Evolutionary conservation across 2,329 filamentous ascomycete genomes (phyloP).

Genomic region (Diaporthe sp.): DNA sequence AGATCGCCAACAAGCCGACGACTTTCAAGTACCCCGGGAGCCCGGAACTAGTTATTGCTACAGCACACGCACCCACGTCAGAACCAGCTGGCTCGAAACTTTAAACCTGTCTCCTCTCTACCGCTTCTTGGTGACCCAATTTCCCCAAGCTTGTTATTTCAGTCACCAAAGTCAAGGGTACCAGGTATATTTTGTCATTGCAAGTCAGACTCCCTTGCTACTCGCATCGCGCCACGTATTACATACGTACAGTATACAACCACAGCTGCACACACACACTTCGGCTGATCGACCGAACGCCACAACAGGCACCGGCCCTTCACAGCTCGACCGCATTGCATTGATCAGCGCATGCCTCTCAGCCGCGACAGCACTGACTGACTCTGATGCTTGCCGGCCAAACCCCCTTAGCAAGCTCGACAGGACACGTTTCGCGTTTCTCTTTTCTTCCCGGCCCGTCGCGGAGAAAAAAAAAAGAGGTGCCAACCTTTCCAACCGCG

Average conservation of each 20-base stretch:
- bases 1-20: not conserved
- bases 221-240: conserved; percentile 26
- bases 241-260: not conserved
- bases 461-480: conserved; percentile 6
- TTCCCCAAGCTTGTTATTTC: not conserved
- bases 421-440: conserved; percentile 32
- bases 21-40: not conserved
- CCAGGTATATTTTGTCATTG: not conserved
- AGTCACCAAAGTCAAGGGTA: not conserved
- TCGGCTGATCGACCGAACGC: conserved; percentile 7
- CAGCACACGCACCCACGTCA: not conserved
- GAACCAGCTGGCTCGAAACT: conserved; percentile 7
- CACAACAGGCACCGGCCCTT: conserved; percentile 20
- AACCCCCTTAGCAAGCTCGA: conserved; percentile 25
- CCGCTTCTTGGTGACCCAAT: not conserved
- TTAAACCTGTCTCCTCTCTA: too few species aligned
- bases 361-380: conserved; percentile 30
- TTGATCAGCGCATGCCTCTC: conserved; percentile 37
- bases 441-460: conserved; percentile 31
- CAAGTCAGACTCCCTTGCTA: conserved; percentile 2
- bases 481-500: conserved; percentile 42
- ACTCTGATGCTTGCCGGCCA: conserved; percentile 25
- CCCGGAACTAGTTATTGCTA: not conserved
- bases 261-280: conserved; percentile 4
- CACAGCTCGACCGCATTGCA: conserved; percentile 19